Evolutionary conservation across 2,329 filamentous ascomycete genomes (phyloP).

Genomic region (Fusarium austroafricanum): DNA sequence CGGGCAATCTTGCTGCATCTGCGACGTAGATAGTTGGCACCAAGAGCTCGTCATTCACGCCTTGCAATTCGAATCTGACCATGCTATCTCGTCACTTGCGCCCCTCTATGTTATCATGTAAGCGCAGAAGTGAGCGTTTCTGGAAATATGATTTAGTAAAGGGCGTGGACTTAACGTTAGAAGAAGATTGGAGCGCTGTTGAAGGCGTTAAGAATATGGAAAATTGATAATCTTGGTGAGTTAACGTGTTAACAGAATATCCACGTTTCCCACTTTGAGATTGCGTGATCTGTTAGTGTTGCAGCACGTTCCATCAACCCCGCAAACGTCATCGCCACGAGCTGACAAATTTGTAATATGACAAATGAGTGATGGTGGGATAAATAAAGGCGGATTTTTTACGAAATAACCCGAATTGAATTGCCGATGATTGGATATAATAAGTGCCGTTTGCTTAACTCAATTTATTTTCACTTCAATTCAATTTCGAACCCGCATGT

Average conservation of each 20-base stretch:
- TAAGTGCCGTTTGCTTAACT: background rate
- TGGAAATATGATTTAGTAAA: background rate
- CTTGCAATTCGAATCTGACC: background rate
- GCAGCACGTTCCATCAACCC: background rate
- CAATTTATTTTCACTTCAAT: background rate
- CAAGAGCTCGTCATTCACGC: accelerated
- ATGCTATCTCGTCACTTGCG: background rate
- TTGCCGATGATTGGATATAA: background rate
- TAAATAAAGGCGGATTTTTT: slow-evolving; percentile 17
- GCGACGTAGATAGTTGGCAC: background rate
- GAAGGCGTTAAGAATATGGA: too few species aligned
- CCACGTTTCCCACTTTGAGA: accelerated
- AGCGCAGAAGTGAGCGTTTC: background rate
- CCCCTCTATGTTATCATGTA: background rate
- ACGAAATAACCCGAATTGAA: slow-evolving; percentile 9
- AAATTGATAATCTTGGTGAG: background rate
- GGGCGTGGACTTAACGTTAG: background rate
- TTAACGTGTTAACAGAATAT: background rate
- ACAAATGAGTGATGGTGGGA: slow-evolving; percentile 25
- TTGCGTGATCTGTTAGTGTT: slow-evolving; percentile 10
- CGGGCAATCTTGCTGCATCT: too few species aligned
- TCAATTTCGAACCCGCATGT: background rate
- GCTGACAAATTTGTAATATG: slow-evolving; percentile 25
- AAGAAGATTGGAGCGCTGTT: background rate
- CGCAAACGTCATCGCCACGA: slow-evolving; percentile 23